Evolutionary conservation across 2,329 filamentous ascomycete genomes (phyloP).

Genomic region (Cadophora luteo-olivacea): DNA sequence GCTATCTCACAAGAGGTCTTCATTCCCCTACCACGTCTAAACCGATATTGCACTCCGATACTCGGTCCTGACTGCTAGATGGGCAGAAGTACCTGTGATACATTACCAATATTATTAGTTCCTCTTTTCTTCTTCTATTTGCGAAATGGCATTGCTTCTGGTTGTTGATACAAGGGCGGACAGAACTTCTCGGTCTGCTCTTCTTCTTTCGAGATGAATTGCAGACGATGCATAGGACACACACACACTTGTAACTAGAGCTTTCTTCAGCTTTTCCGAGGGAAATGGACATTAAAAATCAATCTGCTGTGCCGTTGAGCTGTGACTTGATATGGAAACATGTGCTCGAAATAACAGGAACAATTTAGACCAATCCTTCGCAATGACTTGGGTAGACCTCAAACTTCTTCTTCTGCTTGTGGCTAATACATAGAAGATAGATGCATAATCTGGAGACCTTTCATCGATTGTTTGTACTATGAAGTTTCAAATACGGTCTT

Average conservation of each 20-base stretch:
- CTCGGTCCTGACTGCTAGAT: not conserved
- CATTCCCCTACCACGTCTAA: constrained; percentile 5
- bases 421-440: too few species aligned
- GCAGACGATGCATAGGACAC: not conserved
- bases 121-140: constrained; percentile 3
- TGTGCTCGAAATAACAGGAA: too few species aligned
- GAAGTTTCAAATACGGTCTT: too few species aligned
- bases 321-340: not conserved
- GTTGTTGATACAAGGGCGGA: constrained; percentile 3
- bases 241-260: constrained; percentile 18
- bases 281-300: constrained; percentile 2
- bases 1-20: constrained; percentile 25
- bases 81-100: constrained; percentile 4
- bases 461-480: too few species aligned
- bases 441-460: too few species aligned
- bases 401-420: too few species aligned
- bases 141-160: constrained; percentile 5
- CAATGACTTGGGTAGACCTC: too few species aligned
- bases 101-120: constrained; percentile 17
- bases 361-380: too few species aligned
- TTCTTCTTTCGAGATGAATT: not conserved
- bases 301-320: not conserved
- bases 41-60: constrained; percentile 1
- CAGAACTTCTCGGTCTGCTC: not conserved
- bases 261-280: not conserved